These are phyloP conservation scores for Ceratocystis cubensis DNA, from an alignment of 2,329 filamentous ascomycete species.

Conservation along the genomic window DNA sequence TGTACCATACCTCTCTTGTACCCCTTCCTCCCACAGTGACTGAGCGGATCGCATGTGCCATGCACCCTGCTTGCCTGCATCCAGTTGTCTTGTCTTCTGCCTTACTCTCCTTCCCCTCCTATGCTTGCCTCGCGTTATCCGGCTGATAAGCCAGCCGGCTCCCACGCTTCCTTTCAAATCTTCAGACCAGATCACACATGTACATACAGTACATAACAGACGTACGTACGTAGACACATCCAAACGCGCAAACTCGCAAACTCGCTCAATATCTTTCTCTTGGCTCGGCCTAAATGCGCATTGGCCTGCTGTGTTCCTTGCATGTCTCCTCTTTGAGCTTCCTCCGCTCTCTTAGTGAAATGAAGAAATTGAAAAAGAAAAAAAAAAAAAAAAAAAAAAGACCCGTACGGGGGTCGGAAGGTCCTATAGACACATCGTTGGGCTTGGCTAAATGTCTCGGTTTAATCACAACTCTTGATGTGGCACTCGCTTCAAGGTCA, in stretches of 20 bases:
- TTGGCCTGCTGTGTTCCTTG: background rate
- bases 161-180: background rate
- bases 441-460: too few species aligned
- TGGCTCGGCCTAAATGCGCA: background rate
- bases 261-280: background rate
- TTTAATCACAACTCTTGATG: too few species aligned
- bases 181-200: background rate
- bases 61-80: background rate
- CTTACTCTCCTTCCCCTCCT: background rate
- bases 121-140: background rate
- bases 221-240: background rate
- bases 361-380: too few species aligned
- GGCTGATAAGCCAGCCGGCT: background rate
- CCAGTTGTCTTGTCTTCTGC: background rate
- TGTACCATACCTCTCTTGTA: too few species aligned
- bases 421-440: too few species aligned
- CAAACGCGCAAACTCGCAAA: background rate
- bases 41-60: background rate
- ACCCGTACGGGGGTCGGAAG: too few species aligned
- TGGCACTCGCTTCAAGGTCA: too few species aligned
- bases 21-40: too few species aligned
- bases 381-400: too few species aligned
- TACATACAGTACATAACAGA: background rate
- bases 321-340: background rate
- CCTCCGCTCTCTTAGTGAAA: background rate